Percentiles rank a stretch among this genome's conserved stretches.
Conservation (phyloP, 2,329 filamentous ascomycete species). For the Aspergillus sp. region DNA sequence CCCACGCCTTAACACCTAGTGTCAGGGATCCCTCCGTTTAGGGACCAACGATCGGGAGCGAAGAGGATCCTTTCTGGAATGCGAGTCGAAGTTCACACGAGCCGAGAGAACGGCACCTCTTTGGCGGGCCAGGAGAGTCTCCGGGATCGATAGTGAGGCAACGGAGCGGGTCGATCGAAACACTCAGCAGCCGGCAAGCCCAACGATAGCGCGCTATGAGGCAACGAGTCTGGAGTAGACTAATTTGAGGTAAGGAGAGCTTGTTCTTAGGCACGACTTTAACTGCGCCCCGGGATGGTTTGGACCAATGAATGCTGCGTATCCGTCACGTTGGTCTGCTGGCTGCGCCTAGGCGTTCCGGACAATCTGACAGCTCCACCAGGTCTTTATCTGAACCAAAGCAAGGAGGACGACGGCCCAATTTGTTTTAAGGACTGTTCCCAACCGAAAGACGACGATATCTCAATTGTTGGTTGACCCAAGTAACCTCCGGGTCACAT, state of each 20-base stretch:
- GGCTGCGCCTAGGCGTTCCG: slow-evolving; percentile 16
- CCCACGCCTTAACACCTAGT: slow-evolving; percentile 11
- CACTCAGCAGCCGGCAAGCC: slow-evolving; percentile 9
- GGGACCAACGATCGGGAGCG: slow-evolving; percentile 14
- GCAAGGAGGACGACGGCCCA: slow-evolving; percentile 9
- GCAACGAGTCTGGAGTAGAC: neutral
- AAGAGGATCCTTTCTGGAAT: slow-evolving; percentile 26
- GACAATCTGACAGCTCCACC: slow-evolving; percentile 22
- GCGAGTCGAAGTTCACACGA: slow-evolving; percentile 22
- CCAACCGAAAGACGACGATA: slow-evolving; percentile 7
- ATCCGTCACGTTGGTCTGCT: slow-evolving; percentile 24
- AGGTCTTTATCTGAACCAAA: slow-evolving; percentile 9
- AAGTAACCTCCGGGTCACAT: slow-evolving; percentile 2
- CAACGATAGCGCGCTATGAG: slow-evolving; percentile 12
- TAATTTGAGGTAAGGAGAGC: slow-evolving; percentile 15
- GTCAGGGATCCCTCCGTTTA: slow-evolving; percentile 5
- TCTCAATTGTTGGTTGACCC: slow-evolving; percentile 7
- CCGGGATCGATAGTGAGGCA: slow-evolving; percentile 24
- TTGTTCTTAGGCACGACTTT: slow-evolving; percentile 13
- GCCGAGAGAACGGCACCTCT: slow-evolving; percentile 21
- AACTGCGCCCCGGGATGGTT: slow-evolving; percentile 7
- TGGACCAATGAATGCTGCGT: slow-evolving; percentile 21
- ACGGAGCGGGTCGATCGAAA: slow-evolving; percentile 19
- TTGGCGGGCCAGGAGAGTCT: slow-evolving; percentile 18
- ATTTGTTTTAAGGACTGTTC: slow-evolving; percentile 10